Evolutionary conservation across 495 filamentous ascomycete species (phyloP).

Genomic region (Penicillium flavigenum): DNA sequence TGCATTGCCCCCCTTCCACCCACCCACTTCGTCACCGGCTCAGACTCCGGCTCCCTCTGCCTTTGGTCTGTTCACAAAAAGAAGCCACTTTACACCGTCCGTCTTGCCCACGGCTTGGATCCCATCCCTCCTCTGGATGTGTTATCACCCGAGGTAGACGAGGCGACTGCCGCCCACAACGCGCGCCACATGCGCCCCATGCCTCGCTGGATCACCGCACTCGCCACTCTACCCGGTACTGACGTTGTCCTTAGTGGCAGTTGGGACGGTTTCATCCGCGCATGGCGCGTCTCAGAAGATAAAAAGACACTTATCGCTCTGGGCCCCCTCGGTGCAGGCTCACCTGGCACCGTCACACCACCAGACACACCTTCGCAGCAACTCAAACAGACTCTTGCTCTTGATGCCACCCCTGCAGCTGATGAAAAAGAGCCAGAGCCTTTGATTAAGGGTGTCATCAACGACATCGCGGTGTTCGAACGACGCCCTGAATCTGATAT

Average conservation of each 20-base stretch:
- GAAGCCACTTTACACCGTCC: constrained; percentile 81
- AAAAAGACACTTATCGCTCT: constrained; percentile 73
- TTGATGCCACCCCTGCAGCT: constrained; percentile 24
- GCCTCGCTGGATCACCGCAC: constrained; percentile 86
- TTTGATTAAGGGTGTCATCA: constrained; percentile 71
- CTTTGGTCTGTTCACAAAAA: constrained; percentile 95
- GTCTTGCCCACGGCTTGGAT: constrained; percentile 81
- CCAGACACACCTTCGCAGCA: constrained; percentile 42
- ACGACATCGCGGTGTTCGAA: constrained; percentile 83
- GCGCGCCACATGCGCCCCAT: constrained; percentile 40
- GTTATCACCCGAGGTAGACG: constrained; percentile 65
- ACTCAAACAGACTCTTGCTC: constrained; percentile 36
- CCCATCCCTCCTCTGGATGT: constrained; percentile 61
- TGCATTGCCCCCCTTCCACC: constrained; percentile 86
- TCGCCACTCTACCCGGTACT: constrained; percentile 80
- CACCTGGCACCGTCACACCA: constrained; percentile 16
- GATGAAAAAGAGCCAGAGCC: constrained; percentile 25
- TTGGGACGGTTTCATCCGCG: constrained; percentile 86
- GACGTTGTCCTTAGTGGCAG: constrained; percentile 86
- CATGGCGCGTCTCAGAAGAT: constrained; percentile 81
- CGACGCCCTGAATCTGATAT: constrained; percentile 39
- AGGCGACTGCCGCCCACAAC: constrained; percentile 59
- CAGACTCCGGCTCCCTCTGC: constrained; percentile 79
- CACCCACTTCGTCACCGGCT: constrained; percentile 86
- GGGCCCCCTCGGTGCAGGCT: constrained; percentile 58